Base-by-base conservation (phyloP, 164 flowering plant species). In the Liriodendron chinense region DNA sequence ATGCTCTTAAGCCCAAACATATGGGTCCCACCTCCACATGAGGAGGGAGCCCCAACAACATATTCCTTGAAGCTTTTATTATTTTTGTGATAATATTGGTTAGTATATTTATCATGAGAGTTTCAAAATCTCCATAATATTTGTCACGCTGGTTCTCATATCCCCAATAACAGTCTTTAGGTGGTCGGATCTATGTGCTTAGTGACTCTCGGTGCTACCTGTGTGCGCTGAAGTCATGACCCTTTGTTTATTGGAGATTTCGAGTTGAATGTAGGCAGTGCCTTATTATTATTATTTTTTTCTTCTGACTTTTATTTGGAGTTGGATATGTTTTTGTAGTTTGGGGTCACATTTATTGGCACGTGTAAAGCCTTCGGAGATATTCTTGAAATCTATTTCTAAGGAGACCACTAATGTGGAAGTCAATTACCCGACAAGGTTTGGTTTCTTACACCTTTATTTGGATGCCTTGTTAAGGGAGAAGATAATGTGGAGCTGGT, bases 291-390 rank as follows among this genome's bases (percentile, higher is more conserved):
- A 34, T 34, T 34, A 34, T 28, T 25, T 18, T 56, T 53, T 71
- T 66, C 24, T 74, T 24, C 59, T 25, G 1, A 5, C 18, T 49
- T 57, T 72, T 66, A 53, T 49, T 28, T 72, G 62, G 24, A 25
- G 62, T 1, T 71, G 57, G 48, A 65, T 16, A 25, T 20, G 48
- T 64, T 47, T 47, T 50, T 82, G 77, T 79, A 93, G 99, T 75
- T 77, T 95, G 78, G 99, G 97, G 20, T 75, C 89, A 87, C 65
- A 69, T 73, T 86, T 95, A 34, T 78, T 95, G 77, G 76, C 98
- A 25, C 83, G 91, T 48, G 97, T 95, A 26, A 91, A 90, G 80
- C 99, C 99, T 0, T 92, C 99, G 5, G 99, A 95, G 85, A 84
- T 84, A 23, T 91, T 95, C 77, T 77, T 95, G 80, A 91, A 90